Evolutionary conservation across 768 basidiomycete genomes (phyloP), one percentile per base, ranked within the genome.

Genomic region (Panellus pusillus): DNA sequence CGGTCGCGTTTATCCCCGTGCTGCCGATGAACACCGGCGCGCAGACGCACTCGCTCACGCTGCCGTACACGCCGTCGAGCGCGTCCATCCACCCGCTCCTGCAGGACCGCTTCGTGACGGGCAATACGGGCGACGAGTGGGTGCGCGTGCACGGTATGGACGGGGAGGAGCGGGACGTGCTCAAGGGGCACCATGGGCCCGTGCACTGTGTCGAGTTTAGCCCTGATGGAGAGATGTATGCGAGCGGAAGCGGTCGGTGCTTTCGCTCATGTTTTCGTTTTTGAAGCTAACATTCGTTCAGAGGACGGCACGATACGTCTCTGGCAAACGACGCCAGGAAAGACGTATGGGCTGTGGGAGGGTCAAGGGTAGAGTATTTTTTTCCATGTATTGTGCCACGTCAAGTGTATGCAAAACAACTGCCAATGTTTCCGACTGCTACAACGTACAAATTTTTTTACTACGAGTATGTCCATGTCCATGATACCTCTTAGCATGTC

Each of bases 111-210:
- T 98, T 98, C 71, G 89, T 98, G 52, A 93, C 93, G 0, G 97
- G 97, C 37, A 91, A 86, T 61, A 78, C 81, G 46, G 82, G 80
- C 13, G 97, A 99, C 69, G 94, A 98, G 63, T 98, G 97, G 97
- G 94, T 99, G 41, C 80, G 96, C 32, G 84, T 98, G 28, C 93
- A 98, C 67, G 89, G 88, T 14, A 84, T 95, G 65, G 82, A 89
- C 29, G 97, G 96, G 2, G 86, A 88, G 68, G 95, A 99, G 73
- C 73, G 82, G 58, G 96, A 98, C 52, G 81, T 97, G 28, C 79
- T 94, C 53, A 96, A 97, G 70, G 96, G 96, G 4, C 97, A 98
- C 65, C 97, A 98, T 67, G 97, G 96, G 19, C 95, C 96, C 17
- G 95, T 98, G 15, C 93, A 96, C 63, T 92, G 91, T 50, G 88